Conservation (phyloP, 306 rosid genomes). For the Glycine soja region DNA sequence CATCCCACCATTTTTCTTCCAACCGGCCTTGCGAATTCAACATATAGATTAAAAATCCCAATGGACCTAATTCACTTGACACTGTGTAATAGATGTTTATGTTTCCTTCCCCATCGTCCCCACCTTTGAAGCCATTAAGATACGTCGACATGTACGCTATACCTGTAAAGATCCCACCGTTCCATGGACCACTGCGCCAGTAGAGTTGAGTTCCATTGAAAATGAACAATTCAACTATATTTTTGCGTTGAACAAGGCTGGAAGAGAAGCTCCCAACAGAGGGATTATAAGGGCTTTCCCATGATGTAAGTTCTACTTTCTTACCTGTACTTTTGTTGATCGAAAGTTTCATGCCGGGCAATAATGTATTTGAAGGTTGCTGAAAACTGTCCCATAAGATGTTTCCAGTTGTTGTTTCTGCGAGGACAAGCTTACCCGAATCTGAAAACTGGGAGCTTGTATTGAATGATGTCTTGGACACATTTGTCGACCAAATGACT, state of each 20-base stretch:
- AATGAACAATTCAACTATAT: conserved; percentile 15
- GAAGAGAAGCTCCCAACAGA: conserved; percentile 40
- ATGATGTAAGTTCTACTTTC: conserved; percentile 20
- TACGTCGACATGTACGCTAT: not conserved
- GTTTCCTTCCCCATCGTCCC: not conserved
- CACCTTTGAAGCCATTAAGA: not conserved
- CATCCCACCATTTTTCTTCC: not conserved
- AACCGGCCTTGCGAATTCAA: conserved; percentile 26
- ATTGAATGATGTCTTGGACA: no score
- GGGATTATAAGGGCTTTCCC: conserved; percentile 48
- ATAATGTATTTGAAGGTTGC: conserved; percentile 36
- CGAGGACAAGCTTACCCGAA: no score
- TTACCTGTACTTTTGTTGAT: not conserved
- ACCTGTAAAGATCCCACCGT: conserved; percentile 33
- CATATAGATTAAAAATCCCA: not conserved
- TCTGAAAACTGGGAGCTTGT: no score
- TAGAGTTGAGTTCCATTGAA: conserved; percentile 38
- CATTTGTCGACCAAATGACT: no score
- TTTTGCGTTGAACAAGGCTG: not conserved
- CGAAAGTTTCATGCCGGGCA: conserved; percentile 40
- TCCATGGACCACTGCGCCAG: conserved; percentile 49
- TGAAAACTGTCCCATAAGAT: conserved; percentile 52
- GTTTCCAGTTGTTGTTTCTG: not conserved
- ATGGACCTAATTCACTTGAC: no score
- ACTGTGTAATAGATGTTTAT: not conserved